phyloP scores from a whole-genome alignment of 177 flowering plant genomes.

The Vitis hybrid region DNA sequence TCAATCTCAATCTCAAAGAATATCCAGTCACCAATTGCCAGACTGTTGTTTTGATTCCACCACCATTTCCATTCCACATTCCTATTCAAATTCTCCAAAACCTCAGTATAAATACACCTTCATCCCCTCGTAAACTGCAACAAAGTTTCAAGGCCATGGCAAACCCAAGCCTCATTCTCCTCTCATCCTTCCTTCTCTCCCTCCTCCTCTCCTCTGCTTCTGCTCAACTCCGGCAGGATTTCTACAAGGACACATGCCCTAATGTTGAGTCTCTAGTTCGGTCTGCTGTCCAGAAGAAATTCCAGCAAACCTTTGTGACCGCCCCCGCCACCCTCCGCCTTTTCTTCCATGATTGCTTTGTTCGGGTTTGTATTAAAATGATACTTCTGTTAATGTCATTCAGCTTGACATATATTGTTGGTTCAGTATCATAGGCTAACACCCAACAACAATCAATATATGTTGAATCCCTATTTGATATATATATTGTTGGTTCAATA shows the following conservation, averaged over 20 bases:
- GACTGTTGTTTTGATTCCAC: too few relatives aligned
- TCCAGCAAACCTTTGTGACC: constrained; percentile 64
- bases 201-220: constrained; percentile 24
- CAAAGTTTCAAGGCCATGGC: constrained; percentile 10
- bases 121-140: background rate
- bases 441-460: too few relatives aligned
- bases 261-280: constrained; percentile 58
- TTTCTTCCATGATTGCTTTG: constrained; percentile 78
- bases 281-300: constrained; percentile 43
- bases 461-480: too few relatives aligned
- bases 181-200: constrained; percentile 17
- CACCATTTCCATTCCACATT: background rate
- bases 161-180: constrained; percentile 7
- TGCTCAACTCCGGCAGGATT: constrained; percentile 47
- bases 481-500: too few relatives aligned
- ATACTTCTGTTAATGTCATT: too few relatives aligned
- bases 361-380: constrained; percentile 35
- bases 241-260: constrained; percentile 53
- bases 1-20: too few relatives aligned
- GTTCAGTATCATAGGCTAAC: too few relatives aligned
- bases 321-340: constrained; percentile 69
- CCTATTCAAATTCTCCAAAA: too few relatives aligned
- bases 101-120: constrained; percentile 14
- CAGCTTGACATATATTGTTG: too few relatives aligned
- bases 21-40: too few relatives aligned